These are phyloP conservation scores for Fusarium circinatum DNA, from an alignment of 2,329 filamentous ascomycete species.

Conservation along the genomic window DNA sequence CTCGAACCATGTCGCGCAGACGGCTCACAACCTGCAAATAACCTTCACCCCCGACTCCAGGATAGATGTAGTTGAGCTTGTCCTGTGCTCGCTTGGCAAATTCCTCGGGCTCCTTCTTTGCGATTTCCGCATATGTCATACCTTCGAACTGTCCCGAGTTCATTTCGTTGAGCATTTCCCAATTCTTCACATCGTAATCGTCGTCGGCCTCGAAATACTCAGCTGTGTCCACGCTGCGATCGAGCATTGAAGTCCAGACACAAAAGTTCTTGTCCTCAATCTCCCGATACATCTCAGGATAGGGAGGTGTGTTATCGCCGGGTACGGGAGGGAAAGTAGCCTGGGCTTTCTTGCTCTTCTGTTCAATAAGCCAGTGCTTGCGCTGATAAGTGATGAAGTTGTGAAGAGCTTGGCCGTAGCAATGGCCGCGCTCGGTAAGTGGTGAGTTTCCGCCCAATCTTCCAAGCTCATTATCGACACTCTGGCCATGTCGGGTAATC, in stretches of 20 bases:
- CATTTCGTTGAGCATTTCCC: conserved; percentile 97
- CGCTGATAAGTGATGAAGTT: conserved; percentile 86
- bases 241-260: conserved; percentile 98
- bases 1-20: conserved; percentile 92
- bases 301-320: conserved; percentile 93
- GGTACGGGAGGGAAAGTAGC: conserved; percentile 89
- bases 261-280: conserved; percentile 90
- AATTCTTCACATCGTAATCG: conserved; percentile 95
- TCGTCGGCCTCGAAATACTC: conserved; percentile 91
- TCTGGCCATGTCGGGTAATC: conserved; percentile 96
- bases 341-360: conserved; percentile 79
- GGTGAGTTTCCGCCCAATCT: conserved; percentile 93
- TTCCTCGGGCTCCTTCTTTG: conserved; percentile 79
- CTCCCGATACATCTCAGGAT: conserved; percentile 81
- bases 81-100: conserved; percentile 82
- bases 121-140: conserved; percentile 93
- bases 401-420: conserved; percentile 82
- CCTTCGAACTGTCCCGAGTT: conserved; percentile 94
- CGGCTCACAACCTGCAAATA: conserved; percentile 98
- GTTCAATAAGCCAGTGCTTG: conserved; percentile 82
- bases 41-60: conserved; percentile 92
- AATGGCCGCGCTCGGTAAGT: conserved; percentile 81
- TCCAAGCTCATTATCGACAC: conserved; percentile 83
- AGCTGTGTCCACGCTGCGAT: conserved; percentile 86
- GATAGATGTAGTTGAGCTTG: conserved; percentile 97